A percentile compares a stretch with the other conserved stretches of the same genome.
phyloP scores from a whole-genome alignment of 75 land plant species.

The Cupressus sempervirens region DNA sequence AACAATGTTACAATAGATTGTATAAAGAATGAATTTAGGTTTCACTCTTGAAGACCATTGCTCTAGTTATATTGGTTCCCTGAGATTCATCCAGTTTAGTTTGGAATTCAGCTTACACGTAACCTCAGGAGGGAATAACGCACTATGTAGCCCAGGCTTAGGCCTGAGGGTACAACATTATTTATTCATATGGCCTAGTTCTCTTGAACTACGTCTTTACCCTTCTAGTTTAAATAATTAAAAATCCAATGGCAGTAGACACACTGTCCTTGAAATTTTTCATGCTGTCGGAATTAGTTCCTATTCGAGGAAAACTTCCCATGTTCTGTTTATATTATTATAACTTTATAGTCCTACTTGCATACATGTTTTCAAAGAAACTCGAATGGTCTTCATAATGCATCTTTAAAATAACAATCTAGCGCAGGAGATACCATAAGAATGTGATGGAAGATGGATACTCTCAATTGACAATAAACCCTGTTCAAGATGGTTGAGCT shows the following conservation, averaged over 20 bases:
- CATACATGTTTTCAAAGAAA: background rate
- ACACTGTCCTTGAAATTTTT: background rate
- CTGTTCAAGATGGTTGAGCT: background rate
- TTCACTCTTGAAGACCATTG: background rate
- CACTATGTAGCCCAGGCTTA: background rate
- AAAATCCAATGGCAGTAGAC: no score
- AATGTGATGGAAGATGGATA: background rate
- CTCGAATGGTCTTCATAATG: no score
- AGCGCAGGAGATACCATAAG: background rate
- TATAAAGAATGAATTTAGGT: background rate
- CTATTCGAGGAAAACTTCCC: background rate
- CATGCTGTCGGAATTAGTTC: background rate
- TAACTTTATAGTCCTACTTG: background rate
- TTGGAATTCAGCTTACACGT: background rate
- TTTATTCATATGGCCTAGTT: background rate
- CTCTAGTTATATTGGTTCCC: background rate
- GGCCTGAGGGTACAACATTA: background rate
- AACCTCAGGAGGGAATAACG: background rate
- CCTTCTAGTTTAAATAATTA: background rate
- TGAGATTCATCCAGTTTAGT: background rate
- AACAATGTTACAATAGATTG: background rate
- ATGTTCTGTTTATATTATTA: background rate
- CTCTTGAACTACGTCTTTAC: background rate
- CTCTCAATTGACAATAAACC: background rate
- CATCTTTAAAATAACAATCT: background rate